Percentiles rank a stretch among this genome's conserved stretches.
These are phyloP conservation scores for Hortaea werneckii DNA, from an alignment of 2,329 filamentous ascomycete genomes.

Conservation along the genomic window DNA sequence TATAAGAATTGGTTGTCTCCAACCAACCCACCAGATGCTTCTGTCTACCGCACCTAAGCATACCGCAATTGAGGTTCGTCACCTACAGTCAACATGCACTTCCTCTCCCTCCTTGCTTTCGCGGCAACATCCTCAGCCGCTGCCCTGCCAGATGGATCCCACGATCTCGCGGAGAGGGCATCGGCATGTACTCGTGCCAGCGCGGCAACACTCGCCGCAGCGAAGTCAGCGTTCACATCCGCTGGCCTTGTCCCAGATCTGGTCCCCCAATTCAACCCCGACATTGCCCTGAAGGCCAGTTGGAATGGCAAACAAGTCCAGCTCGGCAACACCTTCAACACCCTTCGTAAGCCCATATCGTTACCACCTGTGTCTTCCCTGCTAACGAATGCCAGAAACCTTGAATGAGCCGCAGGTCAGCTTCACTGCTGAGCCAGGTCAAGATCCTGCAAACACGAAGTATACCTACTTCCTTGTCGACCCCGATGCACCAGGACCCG, in stretches of 20 bases:
- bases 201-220: slow-evolving; percentile 3
- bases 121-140: slow-evolving; percentile 7
- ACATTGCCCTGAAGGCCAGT: slow-evolving; percentile 6
- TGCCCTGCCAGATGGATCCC: neutral
- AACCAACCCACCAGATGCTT: too few species aligned
- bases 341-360: slow-evolving; percentile 4
- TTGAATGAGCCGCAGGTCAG: slow-evolving; percentile 4
- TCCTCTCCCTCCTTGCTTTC: slow-evolving; percentile 8
- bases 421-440: slow-evolving; percentile 14
- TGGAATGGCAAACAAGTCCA: slow-evolving; percentile 13
- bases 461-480: slow-evolving; percentile 19
- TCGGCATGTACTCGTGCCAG: slow-evolving; percentile 9
- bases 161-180: slow-evolving; percentile 2
- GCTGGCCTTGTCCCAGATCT: slow-evolving; percentile 14
- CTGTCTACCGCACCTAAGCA: too few species aligned
- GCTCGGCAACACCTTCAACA: slow-evolving; percentile 14
- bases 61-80: too few species aligned
- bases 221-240: slow-evolving; percentile 8
- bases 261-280: slow-evolving; percentile 12
- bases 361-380: slow-evolving; percentile 10
- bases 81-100: slow-evolving; percentile 6
- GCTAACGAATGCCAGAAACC: neutral
- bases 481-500: slow-evolving; percentile 15
- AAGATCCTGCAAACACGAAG: slow-evolving; percentile 14
- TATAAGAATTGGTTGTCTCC: too few species aligned